These are phyloP conservation scores for Nigrospora sphaerica DNA, from an alignment of 2,329 filamentous ascomycete species.

Conservation along the genomic window DNA sequence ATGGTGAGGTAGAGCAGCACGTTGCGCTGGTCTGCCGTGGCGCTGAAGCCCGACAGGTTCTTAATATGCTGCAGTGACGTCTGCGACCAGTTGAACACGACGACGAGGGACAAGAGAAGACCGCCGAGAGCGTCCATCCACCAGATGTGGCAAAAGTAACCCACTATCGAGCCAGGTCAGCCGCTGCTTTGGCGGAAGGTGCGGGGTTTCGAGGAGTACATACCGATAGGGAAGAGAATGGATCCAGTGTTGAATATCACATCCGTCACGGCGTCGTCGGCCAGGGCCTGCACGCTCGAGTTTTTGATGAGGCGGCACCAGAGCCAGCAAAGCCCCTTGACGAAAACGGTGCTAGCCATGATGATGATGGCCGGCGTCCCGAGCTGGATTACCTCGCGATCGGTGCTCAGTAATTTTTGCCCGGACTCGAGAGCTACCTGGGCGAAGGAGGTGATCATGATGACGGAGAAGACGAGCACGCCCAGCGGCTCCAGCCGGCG, in stretches of 20 bases:
- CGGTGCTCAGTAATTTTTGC: constrained; percentile 50
- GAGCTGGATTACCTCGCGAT: constrained; percentile 67
- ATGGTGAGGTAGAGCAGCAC: constrained; percentile 78
- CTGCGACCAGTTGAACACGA: constrained; percentile 72
- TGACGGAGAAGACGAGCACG: constrained; percentile 73
- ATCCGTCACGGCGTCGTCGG: constrained; percentile 56
- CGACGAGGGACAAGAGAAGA: constrained; percentile 67
- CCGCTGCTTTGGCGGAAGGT: neutral
- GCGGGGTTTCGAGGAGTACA: constrained; percentile 11
- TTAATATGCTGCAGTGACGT: constrained; percentile 73
- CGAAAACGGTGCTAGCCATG: constrained; percentile 73
- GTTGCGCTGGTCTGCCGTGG: constrained; percentile 38
- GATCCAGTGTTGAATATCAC: constrained; percentile 88
- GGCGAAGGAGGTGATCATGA: constrained; percentile 80
- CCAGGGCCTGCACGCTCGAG: constrained; percentile 74
- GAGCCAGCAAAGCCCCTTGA: constrained; percentile 78
- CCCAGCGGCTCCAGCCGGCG: constrained; percentile 72
- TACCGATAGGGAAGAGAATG: constrained; percentile 74
- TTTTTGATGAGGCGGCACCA: constrained; percentile 85
- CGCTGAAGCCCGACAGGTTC: constrained; percentile 72
- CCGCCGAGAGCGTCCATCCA: constrained; percentile 79
- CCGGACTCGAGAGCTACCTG: constrained; percentile 70
- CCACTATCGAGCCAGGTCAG: constrained; percentile 35
- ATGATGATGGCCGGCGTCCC: constrained; percentile 67
- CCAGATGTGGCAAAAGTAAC: constrained; percentile 71